Base-by-base conservation (phyloP, 176 grass and related monocot species). In the Oryza australiensis region DNA sequence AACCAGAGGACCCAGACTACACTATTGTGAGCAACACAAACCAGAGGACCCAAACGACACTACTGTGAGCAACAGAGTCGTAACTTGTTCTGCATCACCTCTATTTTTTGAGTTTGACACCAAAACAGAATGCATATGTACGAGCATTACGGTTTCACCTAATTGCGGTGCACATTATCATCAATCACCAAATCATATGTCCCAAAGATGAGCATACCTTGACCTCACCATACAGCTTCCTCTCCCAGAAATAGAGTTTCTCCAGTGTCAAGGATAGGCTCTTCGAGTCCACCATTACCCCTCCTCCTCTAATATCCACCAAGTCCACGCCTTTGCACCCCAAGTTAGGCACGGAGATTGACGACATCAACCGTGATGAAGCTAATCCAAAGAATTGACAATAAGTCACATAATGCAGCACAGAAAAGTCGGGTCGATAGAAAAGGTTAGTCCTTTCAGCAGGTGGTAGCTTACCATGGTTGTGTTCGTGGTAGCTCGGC, bases 241-340 rank as follows among this genome's bases (percentile, higher is more conserved):
- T 96, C 85, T 99, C 97, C 97, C 97, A 99, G 62, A 94, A 86
- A 82, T 92, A 95, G 62, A 99, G 85, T 80, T 92, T 99, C 65
- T 96, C 89, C 3, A 99, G 73, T 26, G 83, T 91, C 32, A 63
- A 92, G 75, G 90, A 91, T 53, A 99, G 70, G 79, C 76, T 82
- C 72, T 7, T 68, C 3, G 78, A 55, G 34, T 65, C 84, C 32
- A 34, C 55, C 76, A 73, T 48, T 77, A 89, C 92, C 24, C 78
- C 86, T 63, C 80, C 80, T 78, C 82, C 75, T 79, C 83, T 85
- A 18, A 91, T 79, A 73, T 85, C 86, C 53, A 89, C 42, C 22
- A 90, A 49, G 26, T 87, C 92, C 67, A 66, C 82, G 34, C 59
- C 77, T 66, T 74, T 84, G 62, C 82, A 88, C 23, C 87, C 76